A percentile compares a stretch with the other conserved stretches of the same genome.
Evolutionary conservation across 495 filamentous ascomycete species (phyloP).

Genomic region (Ramalina peruviana): DNA sequence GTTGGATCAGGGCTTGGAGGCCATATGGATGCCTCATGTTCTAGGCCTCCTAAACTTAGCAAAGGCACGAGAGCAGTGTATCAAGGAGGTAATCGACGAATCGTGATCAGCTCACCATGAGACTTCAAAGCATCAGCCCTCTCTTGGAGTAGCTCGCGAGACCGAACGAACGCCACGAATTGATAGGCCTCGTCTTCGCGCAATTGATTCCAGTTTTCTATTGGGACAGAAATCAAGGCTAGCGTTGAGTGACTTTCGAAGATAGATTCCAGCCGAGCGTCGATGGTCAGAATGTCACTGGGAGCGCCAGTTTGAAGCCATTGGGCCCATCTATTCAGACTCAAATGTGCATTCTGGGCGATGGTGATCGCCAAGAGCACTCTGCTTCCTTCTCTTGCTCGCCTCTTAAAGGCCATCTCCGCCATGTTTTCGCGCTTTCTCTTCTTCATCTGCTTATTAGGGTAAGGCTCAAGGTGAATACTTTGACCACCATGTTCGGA

Average conservation of each 20-base stretch:
- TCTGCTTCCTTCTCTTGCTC: neutral
- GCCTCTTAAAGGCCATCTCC: no score
- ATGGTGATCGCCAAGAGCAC: neutral
- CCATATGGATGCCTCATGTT: no score
- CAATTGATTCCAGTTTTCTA: neutral
- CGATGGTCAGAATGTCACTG: neutral
- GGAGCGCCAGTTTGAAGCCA: neutral
- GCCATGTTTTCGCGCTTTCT: neutral
- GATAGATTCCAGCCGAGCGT: neutral
- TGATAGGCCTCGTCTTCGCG: conserved; percentile 2
- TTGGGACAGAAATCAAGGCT: conserved; percentile 3
- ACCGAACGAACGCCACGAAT: conserved; percentile 6
- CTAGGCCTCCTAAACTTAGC: no score
- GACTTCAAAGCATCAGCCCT: no score
- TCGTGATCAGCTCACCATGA: no score
- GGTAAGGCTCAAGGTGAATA: neutral
- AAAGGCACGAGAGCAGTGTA: no score
- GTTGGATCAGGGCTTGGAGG: no score
- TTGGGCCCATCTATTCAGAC: neutral
- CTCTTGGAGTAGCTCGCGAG: neutral
- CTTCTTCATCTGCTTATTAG: neutral
- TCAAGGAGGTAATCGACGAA: no score
- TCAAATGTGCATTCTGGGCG: neutral
- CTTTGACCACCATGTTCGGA: neutral
- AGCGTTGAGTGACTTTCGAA: conserved; percentile 7